These are phyloP conservation scores for Annona squamosa DNA, from an alignment of 164 flowering plant genomes.

Conservation along the genomic window DNA sequence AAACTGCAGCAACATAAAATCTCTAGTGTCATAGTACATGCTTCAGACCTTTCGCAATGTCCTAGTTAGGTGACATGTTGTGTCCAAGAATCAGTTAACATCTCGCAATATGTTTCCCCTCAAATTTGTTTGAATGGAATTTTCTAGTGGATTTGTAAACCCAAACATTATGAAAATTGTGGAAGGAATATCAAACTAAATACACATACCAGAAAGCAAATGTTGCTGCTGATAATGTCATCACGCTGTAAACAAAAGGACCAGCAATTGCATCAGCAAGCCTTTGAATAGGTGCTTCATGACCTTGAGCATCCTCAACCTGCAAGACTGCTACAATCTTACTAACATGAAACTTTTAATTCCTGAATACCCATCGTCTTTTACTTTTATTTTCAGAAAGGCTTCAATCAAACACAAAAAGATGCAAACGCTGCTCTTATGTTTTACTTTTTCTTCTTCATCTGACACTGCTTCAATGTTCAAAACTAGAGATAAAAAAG, in stretches of 20 bases:
- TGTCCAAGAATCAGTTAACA: too few relatives aligned
- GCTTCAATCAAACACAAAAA: neutral
- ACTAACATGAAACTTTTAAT: neutral
- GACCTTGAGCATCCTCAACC: conserved; percentile 98
- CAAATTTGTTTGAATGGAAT: too few relatives aligned
- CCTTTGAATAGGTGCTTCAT: conserved; percentile 94
- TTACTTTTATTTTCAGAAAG: neutral
- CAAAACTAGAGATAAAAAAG: too few relatives aligned
- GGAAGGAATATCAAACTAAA: conserved; percentile 1
- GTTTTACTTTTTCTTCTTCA: neutral
- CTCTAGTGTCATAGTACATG: too few relatives aligned
- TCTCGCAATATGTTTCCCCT: too few relatives aligned
- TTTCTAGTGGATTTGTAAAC: too few relatives aligned
- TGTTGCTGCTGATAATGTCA: conserved; percentile 84
- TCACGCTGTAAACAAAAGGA: conserved; percentile 84
- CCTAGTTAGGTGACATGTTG: too few relatives aligned
- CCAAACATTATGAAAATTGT: too few relatives aligned
- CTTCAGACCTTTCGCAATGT: too few relatives aligned
- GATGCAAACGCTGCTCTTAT: neutral
- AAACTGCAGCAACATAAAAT: neutral
- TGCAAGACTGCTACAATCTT: conserved; percentile 10
- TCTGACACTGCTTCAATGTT: neutral
- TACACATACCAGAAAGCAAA: conserved; percentile 78
- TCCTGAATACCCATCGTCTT: neutral
- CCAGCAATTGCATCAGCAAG: conserved; percentile 98